phyloP scores from a whole-genome alignment of 2,329 filamentous ascomycete species.

The Thielaviopsis populi region DNA sequence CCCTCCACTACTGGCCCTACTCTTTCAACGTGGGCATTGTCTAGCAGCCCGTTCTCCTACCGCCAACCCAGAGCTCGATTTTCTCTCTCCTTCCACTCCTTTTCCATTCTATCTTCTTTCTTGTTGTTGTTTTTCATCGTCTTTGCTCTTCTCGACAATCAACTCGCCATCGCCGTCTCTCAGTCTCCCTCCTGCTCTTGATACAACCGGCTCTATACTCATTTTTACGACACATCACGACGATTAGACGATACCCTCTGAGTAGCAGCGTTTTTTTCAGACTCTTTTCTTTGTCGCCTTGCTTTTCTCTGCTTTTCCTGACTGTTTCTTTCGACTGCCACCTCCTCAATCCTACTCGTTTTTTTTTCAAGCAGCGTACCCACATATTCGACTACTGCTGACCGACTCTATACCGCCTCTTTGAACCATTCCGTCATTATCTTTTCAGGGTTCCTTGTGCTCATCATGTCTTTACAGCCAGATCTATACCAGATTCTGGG shows the following conservation, averaged over 20 bases:
- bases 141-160: neutral
- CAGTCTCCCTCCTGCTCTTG: neutral
- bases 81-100: neutral
- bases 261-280: neutral
- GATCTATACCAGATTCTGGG: slow-evolving; percentile 73
- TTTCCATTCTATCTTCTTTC: neutral
- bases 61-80: neutral
- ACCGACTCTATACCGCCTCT: slow-evolving; percentile 3
- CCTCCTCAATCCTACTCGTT: neutral
- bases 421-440: neutral
- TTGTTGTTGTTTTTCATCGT: neutral
- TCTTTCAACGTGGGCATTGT: neutral
- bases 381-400: slow-evolving; percentile 13
- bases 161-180: neutral
- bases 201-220: neutral
- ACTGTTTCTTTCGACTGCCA: neutral
- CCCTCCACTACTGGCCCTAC: neutral
- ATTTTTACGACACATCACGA: neutral
- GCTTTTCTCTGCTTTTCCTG: neutral
- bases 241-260: slow-evolving; percentile 1
- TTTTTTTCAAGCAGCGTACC: neutral
- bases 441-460: neutral
- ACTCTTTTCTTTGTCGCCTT: neutral
- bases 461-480: slow-evolving; percentile 37
- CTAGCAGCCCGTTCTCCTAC: neutral